Conservation (phyloP, 495 filamentous ascomycete genomes). For the Neurospora hispaniola region DNA sequence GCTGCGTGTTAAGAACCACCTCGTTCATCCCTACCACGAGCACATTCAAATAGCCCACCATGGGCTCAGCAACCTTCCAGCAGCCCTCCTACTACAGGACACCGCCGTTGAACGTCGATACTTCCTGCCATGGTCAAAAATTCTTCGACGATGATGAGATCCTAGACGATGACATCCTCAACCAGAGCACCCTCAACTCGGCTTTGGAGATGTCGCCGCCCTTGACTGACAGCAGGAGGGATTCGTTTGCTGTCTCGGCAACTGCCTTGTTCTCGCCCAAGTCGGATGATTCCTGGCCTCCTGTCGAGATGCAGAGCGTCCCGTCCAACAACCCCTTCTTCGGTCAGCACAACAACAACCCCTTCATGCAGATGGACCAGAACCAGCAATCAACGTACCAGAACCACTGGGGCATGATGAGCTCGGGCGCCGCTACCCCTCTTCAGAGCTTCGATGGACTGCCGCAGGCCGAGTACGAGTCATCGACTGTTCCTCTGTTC, state of each 20-base stretch:
- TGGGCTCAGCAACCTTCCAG: slow-evolving; percentile 38
- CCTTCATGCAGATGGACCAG: slow-evolving; percentile 49
- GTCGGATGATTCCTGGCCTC: slow-evolving; percentile 56
- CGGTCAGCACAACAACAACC: slow-evolving; percentile 45
- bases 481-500: slow-evolving; percentile 39
- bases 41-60: slow-evolving; percentile 27
- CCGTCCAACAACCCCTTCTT: slow-evolving; percentile 53
- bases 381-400: slow-evolving; percentile 36
- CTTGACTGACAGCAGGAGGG: slow-evolving; percentile 53
- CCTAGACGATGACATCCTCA: slow-evolving; percentile 78
- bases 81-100: slow-evolving; percentile 55
- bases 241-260: slow-evolving; percentile 55
- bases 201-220: slow-evolving; percentile 60
- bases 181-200: slow-evolving; percentile 50
- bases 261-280: slow-evolving; percentile 63
- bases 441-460: slow-evolving; percentile 53
- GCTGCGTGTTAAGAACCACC: background rate
- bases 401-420: slow-evolving; percentile 50
- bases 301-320: slow-evolving; percentile 45
- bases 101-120: slow-evolving; percentile 51
- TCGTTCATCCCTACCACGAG: slow-evolving; percentile 2
- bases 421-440: slow-evolving; percentile 40
- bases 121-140: slow-evolving; percentile 40
- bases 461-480: slow-evolving; percentile 46
- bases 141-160: slow-evolving; percentile 76